Evolutionary conservation across 768 basidiomycete species (phyloP), one percentile per base, ranked within the genome.

Genomic region (Obba rivulosa): DNA sequence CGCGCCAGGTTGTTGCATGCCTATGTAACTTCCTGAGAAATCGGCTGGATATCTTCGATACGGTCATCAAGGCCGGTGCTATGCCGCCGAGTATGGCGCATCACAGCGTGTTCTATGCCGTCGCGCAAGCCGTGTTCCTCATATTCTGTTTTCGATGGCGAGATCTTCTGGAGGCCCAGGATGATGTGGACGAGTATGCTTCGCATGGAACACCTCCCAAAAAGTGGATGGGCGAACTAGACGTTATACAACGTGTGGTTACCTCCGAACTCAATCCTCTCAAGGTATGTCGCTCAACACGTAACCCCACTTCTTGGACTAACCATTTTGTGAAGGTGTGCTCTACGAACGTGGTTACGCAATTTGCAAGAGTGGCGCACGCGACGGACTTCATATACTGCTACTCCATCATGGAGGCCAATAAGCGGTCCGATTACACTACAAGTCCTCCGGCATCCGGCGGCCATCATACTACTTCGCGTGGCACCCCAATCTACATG

Each of bases 121-220:
- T 95, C 25, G 70, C 83, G 0, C 96, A 98, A 61, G 85, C 94
- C 0, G 80, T 93, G 9, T 94, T 99, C 63, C 76, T 98, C 54
- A 92, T 99, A 54, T 99, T 99, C 66, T 98, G 96, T 66, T 99
- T 98, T 69, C 75, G 96, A 10, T 98, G 95, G 95, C 72, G 90
- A 51, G 96, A 98, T 55, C 69, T 98, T 31, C 64, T 80, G 36
- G 79, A 81, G 43, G 77, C 76, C 18, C 70, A 69, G n/a, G 74
- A 79, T 13, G 85, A 83, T 4, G 76, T 73, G 20, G 79, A 75
- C 34, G 70, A 65, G 18, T 50, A 63, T 20, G 56, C 44, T 28
- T 35, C 31, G 18, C 50, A 25, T 28, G 45, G 34, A 45, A 54
- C 58, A 23, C 57, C 49, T 10, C 59, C 63, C 47, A 81, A 78